Base-by-base conservation (phyloP, 306 rosid genomes). In the Sophora flavescens region DNA sequence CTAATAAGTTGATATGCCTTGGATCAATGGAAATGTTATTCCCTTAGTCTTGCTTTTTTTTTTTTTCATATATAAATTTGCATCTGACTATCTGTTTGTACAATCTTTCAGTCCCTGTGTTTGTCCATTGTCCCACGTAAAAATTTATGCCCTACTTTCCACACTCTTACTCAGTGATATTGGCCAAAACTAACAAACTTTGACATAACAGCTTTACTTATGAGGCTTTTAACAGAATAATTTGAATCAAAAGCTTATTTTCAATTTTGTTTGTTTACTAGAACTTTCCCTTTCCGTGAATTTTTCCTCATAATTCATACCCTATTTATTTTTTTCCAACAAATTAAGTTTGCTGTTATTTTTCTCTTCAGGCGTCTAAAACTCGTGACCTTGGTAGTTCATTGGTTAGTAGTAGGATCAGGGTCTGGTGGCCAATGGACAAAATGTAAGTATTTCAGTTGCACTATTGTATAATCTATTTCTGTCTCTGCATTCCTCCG, bases 361-460 rank as follows among this genome's bases (percentile, higher is more conserved):
- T 47, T 76, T 14, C 45, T 38, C 71, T 42, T 63, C 84, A 93
- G 98, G 77, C 30, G 63, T 70, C 80, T 68, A 85, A 70, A 63
- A 41, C 72, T 33, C 45, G 9, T 13, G 75, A 78, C 13, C 61
- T 28, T 38, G 85, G 70, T 51, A 82, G 82, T 48, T 51, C 41
- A 58, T 71, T 90, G 82, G 84, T 91, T 85, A 93, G 96, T 61
- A 54, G 72, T 6, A 84, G 77, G 58, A 84, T 94, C 72, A 90
- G 71, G 71, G 90, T 94, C 56, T 94, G 92, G 96, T 94, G 98
- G 97, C 98, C 98, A 11, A 17, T 62, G 66, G 98, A 94, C 77
- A 85, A 70, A 70, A 62, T 0, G 98, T 93, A 81, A 88, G 97
- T 86, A 62, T 60, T 69, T 82, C 70, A 44, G 51, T 74, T 58